Evolutionary conservation across 257 asterid species (phyloP).

Genomic region (Solanum etuberosum): DNA sequence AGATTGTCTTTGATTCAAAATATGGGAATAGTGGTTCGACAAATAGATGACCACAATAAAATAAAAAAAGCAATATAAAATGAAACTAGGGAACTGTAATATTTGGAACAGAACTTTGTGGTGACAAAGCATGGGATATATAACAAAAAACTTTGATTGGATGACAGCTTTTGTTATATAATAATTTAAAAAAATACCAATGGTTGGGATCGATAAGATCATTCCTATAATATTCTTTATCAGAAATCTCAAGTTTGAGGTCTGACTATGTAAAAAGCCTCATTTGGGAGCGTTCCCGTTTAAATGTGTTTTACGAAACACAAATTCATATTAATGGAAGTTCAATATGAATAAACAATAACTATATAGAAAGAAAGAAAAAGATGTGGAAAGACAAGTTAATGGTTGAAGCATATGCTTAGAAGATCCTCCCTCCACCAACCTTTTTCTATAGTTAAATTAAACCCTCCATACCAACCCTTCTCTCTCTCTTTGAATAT

Average conservation of each 20-base stretch:
- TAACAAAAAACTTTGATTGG: neutral
- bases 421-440: slow-evolving; percentile 3
- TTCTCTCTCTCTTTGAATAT: neutral
- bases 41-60: neutral
- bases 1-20: too few relatives aligned
- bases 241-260: neutral
- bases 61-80: neutral
- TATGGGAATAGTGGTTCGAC: neutral
- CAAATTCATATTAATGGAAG: fast-evolving
- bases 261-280: neutral
- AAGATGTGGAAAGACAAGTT: neutral
- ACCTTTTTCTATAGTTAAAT: neutral
- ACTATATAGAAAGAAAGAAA: neutral
- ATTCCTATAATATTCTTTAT: neutral
- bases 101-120: neutral
- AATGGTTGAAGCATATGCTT: slow-evolving; percentile 7
- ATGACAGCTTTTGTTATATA: neutral
- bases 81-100: neutral
- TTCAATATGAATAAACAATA: neutral
- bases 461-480: neutral
- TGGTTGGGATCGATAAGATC: neutral
- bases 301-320: fast-evolving
- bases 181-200: neutral
- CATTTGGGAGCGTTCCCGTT: fast-evolving
- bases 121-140: neutral